Evolutionary conservation across 768 basidiomycete species (phyloP).

Genomic region (Tricholoma terreum): DNA sequence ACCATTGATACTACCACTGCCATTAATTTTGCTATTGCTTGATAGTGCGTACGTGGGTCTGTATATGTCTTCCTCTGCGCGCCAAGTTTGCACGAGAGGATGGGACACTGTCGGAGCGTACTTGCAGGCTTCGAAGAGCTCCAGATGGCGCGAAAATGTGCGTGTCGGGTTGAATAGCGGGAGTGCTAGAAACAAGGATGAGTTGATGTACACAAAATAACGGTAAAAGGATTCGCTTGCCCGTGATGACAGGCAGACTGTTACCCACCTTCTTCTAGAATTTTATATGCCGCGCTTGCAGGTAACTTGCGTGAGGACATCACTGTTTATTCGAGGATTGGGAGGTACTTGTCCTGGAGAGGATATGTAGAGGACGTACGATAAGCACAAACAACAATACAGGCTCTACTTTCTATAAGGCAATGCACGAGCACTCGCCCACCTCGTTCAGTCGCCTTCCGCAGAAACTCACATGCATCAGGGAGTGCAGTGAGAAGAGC

Average conservation of each 20-base stretch:
- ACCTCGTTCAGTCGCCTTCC: conserved; percentile 35
- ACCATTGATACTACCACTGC: background rate
- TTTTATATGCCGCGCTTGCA: background rate
- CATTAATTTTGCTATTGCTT: background rate
- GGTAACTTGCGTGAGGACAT: background rate
- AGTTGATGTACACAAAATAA: background rate
- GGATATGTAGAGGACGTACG: conserved; percentile 32
- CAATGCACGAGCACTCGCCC: conserved; percentile 55
- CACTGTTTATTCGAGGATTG: background rate
- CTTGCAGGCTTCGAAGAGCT: conserved; percentile 42
- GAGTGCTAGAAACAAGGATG: conserved; percentile 31
- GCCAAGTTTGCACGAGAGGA: conserved; percentile 39
- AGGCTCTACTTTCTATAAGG: conserved; percentile 51
- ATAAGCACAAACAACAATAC: conserved; percentile 50
- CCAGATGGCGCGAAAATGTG: conserved; percentile 45
- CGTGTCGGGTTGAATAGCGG: conserved; percentile 52
- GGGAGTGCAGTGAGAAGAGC: conserved; percentile 45
- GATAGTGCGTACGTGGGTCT: background rate
- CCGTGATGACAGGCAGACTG: background rate
- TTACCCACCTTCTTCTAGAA: background rate
- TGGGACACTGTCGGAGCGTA: conserved; percentile 37
- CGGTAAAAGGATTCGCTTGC: conserved; percentile 27
- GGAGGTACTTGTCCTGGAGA: background rate
- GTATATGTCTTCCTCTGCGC: conserved; percentile 13
- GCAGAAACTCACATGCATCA: conserved; percentile 44